These are phyloP conservation scores for Aspergillus viridinutans DNA, from an alignment of 2,329 filamentous ascomycete species.

Conservation along the genomic window DNA sequence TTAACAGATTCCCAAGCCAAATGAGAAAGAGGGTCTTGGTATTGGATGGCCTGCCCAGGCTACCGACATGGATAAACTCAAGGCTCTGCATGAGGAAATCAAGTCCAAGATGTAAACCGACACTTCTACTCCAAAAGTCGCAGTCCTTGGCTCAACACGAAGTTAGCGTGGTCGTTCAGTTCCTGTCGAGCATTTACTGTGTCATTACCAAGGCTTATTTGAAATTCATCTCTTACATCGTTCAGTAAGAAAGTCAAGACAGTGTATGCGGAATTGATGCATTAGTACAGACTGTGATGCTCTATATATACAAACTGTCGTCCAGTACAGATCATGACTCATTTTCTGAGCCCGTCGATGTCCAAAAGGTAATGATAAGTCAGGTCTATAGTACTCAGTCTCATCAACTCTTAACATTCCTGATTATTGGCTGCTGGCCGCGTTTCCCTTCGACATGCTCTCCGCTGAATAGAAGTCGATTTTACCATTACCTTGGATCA, in stretches of 20 bases:
- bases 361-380: neutral
- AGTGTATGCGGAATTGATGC: neutral
- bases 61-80: conserved; percentile 76
- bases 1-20: conserved; percentile 85
- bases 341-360: neutral
- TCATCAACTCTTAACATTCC: neutral
- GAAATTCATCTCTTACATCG: neutral
- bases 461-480: conserved; percentile 63
- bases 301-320: conserved; percentile 1
- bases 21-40: conserved; percentile 70
- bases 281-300: neutral
- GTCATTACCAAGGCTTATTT: neutral
- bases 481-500: conserved; percentile 64
- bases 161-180: neutral
- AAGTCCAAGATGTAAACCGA: conserved; percentile 75
- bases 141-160: neutral
- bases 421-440: neutral
- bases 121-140: too few relatives aligned
- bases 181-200: neutral
- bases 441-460: conserved; percentile 14
- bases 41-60: conserved; percentile 74
- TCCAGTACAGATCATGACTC: neutral
- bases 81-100: conserved; percentile 74
- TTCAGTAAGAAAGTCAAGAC: neutral
- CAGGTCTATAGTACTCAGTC: neutral